Evolutionary conservation across 2,329 filamentous ascomycete genomes (phyloP), one percentile per base, ranked within the genome.

Genomic region (Talaromyces marneffei): DNA sequence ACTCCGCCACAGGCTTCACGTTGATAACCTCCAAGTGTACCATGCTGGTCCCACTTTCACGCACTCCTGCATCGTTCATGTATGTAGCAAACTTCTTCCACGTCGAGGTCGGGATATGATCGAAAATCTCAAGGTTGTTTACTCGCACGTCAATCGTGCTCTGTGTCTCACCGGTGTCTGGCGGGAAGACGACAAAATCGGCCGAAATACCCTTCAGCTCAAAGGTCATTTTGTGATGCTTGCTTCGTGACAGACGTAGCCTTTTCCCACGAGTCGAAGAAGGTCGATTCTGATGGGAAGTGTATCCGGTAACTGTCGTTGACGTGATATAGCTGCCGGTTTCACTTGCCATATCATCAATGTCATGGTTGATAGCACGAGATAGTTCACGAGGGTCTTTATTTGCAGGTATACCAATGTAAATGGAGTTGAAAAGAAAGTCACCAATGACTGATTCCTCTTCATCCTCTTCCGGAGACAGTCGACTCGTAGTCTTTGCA

Each of bases 71-170:
- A 71, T 95, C 91, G 62, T 90, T 86, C 78, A 96, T 90, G 69
- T 96, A 97, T 0, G 93, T 97, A 14, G 91, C 87, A 76, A 99
- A 99, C 73, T 97, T 99, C 74, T 90, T 95, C 95, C 95, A 99
- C 0, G 93, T 97, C 3, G 94, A 99, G 0, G 91, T 93, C 1
- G 92, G 91, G 2, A 99, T 84, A 70, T 97, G 91, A 73, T 99
- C 94, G 64, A 94, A 96, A 16, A 99, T 87, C 67, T 96, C 92
- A 12, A 99, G 80, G 62, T 94, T 88, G 40, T 85, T 83, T 10
- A 99, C 81, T 8, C 91, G 86, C 35, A 97, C 79, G 73, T 97
- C 91, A 39, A 97, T 80, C 20, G 92, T 95, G 72, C 87, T 96
- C 71, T 96, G 85, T 0, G 91, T 94, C 73, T 97, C 92, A 1